Conservation (phyloP, 805 yeast species). For the Saturnispora zaruensis region DNA sequence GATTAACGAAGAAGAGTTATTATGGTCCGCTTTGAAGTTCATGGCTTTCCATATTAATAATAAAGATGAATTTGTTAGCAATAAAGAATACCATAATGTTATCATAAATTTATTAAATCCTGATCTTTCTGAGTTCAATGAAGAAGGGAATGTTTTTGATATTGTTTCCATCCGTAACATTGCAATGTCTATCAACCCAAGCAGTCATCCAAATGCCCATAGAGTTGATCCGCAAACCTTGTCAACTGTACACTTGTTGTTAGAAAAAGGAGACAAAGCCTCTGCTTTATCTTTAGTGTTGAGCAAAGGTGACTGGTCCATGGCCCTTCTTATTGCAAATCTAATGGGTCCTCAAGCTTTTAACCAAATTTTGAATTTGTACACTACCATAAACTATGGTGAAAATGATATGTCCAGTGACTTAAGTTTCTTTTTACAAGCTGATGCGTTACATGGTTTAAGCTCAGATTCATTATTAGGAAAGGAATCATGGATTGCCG, state of each 20-base stretch:
- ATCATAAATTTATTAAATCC: slow-evolving; percentile 38
- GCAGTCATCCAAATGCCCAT: slow-evolving; percentile 21
- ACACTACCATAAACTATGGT: slow-evolving; percentile 16
- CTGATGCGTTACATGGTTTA: slow-evolving; percentile 16
- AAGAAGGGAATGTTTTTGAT: slow-evolving; percentile 14
- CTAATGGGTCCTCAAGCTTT: slow-evolving; percentile 49
- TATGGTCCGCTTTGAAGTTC: slow-evolving; percentile 24
- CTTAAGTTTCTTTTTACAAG: slow-evolving; percentile 24
- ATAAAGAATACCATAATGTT: slow-evolving; percentile 24
- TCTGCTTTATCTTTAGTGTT: slow-evolving; percentile 59
- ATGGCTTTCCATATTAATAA: slow-evolving; percentile 20
- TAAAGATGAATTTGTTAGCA: slow-evolving; percentile 22
- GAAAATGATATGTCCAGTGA: slow-evolving; percentile 21
- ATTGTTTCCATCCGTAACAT: slow-evolving; percentile 14
- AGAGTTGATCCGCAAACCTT: slow-evolving; percentile 21
- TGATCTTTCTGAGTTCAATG: slow-evolving; percentile 19
- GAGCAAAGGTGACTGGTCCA: slow-evolving; percentile 61
- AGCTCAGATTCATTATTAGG: slow-evolving; percentile 17
- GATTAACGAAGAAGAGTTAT: slow-evolving; percentile 16
- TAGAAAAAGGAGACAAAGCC: slow-evolving; percentile 56
- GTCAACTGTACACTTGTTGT: slow-evolving; percentile 27
- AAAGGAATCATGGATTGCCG: slow-evolving; percentile 24
- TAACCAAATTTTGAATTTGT: slow-evolving; percentile 37
- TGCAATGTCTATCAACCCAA: slow-evolving; percentile 8
- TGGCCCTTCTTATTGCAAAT: slow-evolving; percentile 65